Percentiles rank a stretch among this genome's conserved stretches.
Evolutionary conservation across 129 eudicot species (phyloP).

Genomic region (Saposhnikovia divaricata): DNA sequence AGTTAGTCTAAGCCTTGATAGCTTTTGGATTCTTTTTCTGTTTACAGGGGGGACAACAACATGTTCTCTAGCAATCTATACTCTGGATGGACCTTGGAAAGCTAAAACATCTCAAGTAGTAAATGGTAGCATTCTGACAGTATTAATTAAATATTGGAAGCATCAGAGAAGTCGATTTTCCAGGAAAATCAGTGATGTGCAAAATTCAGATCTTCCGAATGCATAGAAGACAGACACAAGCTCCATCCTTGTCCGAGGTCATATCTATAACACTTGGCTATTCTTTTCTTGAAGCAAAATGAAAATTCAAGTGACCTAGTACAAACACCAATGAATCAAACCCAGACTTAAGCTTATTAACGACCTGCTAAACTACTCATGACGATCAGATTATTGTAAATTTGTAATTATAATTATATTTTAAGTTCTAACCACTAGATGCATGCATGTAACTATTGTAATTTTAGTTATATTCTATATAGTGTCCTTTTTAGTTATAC

Average conservation of each 20-base stretch:
- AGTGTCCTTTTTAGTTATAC: too few species aligned
- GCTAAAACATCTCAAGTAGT: neutral
- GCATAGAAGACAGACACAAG: neutral
- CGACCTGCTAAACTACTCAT: too few species aligned
- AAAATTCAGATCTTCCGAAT: neutral
- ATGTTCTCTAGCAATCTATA: neutral
- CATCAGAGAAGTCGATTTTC: conserved; percentile 5
- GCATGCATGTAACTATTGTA: too few species aligned
- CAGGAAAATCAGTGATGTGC: conserved; percentile 13
- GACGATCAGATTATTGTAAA: too few species aligned
- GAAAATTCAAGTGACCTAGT: too few species aligned
- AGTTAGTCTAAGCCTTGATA: neutral
- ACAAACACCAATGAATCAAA: too few species aligned
- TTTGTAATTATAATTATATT: too few species aligned
- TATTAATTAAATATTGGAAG: neutral
- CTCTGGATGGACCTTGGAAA: neutral
- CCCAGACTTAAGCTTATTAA: too few species aligned
- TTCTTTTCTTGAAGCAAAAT: too few species aligned
- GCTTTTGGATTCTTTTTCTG: conserved; percentile 3
- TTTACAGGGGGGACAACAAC: conserved; percentile 1
- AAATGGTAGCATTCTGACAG: neutral
- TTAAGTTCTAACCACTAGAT: too few species aligned
- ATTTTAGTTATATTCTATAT: too few species aligned
- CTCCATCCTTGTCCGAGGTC: neutral
- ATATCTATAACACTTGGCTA: too few species aligned